Evolutionary conservation across 83 land plant genomes (phyloP), one percentile per base, ranked within the genome.

Genomic region (Diphasiastrum complanatum): DNA sequence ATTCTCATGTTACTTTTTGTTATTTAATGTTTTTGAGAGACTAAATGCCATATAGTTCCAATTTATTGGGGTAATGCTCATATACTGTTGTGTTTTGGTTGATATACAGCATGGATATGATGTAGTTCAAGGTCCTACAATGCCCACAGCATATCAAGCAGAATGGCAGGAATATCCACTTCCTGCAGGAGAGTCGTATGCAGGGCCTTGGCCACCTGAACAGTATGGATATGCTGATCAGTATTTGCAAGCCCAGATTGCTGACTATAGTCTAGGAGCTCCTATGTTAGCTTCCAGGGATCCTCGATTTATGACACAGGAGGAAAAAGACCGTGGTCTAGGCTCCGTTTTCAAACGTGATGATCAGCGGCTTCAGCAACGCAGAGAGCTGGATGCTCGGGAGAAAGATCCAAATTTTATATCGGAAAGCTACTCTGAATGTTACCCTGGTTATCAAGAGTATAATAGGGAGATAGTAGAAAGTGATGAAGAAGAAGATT

Each of bases 311-410:
- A 88, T 92, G 95, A 92, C 91, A 38, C 98, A 92, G 69, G 98
- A 92, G 65, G 95, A 92, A 51, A 92, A 92, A 69, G 98, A 92
- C 69, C 75, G 98, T n/a, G 98, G 98, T n/a, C 65, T 92, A n/a
- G 98, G 98, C 1, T 92, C 98, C 48, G 98, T 92, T 43, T 92
- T 92, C 68, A 92, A 92, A 77, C 80, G 98, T 40, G 98, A 92
- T 77, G 95, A 92, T 43, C 79, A 85, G 33, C 73, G 95, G 62
- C 87, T 92, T 41, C 98, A 85, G 51, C 91, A 87, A 61, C 80
- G 79, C 40, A 78, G 98, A 51, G 98, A 92, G 47, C 93, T 75
- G 50, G 98, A 92, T 75, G 79, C 83, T 28, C 78, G 95, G 25
- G 98, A 92, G 64, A 87, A 85, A 70, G 98, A 92, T 75, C 98